Evolutionary conservation across 345 rosid genomes (phyloP).

Genomic region (Erucastrum elatum): DNA sequence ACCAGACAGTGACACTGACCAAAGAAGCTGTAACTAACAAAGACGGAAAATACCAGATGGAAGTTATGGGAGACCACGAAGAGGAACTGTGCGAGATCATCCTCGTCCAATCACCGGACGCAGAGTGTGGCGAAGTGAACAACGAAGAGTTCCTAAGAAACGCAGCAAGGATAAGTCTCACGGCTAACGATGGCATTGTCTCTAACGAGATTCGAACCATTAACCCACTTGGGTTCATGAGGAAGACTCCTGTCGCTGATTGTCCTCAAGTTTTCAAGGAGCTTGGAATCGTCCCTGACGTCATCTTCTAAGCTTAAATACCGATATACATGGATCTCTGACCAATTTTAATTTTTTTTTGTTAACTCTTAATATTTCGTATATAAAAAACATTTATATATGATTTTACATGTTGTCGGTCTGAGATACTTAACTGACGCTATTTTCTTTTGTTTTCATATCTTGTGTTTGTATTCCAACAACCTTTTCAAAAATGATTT

Average conservation of each 20-base stretch:
- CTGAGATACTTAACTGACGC: constrained; percentile 18
- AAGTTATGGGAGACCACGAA: constrained; percentile 62
- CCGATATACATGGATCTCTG: constrained; percentile 4
- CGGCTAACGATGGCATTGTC: constrained; percentile 53
- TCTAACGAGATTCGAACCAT: constrained; percentile 43
- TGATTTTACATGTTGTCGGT: constrained; percentile 8
- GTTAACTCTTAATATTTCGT: not conserved
- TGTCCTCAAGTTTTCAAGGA: constrained; percentile 55
- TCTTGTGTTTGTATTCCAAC: constrained; percentile 15
- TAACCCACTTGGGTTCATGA: constrained; percentile 69
- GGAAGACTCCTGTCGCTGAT: constrained; percentile 44
- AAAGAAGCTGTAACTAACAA: constrained; percentile 48
- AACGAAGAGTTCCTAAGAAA: constrained; percentile 39
- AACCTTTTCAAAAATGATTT: constrained; percentile 7
- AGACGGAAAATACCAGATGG: constrained; percentile 50
- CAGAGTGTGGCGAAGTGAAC: constrained; percentile 52
- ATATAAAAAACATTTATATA: constrained; percentile 7
- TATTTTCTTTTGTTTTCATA: not conserved
- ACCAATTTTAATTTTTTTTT: not conserved
- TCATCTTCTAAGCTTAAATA: constrained; percentile 22
- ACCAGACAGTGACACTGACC: constrained; percentile 37
- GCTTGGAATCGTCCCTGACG: constrained; percentile 49
- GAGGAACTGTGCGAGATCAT: constrained; percentile 62
- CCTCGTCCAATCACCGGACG: constrained; percentile 46
- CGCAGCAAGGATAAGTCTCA: constrained; percentile 52